A percentile compares a stretch with the other conserved stretches of the same genome.
phyloP scores from a whole-genome alignment of 2,329 filamentous ascomycete species.

The Cryphonectria nitschkei region DNA sequence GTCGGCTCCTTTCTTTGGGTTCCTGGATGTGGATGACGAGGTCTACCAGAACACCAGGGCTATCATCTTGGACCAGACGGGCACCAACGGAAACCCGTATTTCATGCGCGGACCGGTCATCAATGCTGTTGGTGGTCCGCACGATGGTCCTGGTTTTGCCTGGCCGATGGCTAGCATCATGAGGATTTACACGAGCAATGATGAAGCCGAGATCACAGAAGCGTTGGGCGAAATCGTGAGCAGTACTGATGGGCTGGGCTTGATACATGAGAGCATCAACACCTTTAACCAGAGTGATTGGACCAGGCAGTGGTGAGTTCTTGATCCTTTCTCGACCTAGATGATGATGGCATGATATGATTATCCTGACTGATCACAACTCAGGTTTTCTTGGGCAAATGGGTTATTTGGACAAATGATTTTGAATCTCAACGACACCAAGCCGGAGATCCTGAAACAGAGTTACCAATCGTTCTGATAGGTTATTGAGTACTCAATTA shows the following conservation, averaged over 20 bases:
- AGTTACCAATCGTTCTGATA: slow-evolving; percentile 40
- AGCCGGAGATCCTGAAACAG: slow-evolving; percentile 55
- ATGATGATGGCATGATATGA: background rate
- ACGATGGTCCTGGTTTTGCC: slow-evolving; percentile 66
- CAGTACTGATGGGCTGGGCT: slow-evolving; percentile 70
- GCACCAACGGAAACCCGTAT: slow-evolving; percentile 69
- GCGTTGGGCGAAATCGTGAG: slow-evolving; percentile 68
- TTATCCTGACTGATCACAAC: slow-evolving; percentile 32
- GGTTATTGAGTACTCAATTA: background rate
- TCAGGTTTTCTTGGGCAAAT: slow-evolving; percentile 90
- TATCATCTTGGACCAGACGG: slow-evolving; percentile 60
- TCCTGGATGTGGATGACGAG: slow-evolving; percentile 57
- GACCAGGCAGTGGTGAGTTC: slow-evolving; percentile 48
- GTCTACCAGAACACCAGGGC: slow-evolving; percentile 75
- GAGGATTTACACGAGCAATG: slow-evolving; percentile 75
- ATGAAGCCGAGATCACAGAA: slow-evolving; percentile 73
- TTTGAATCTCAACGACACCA: slow-evolving; percentile 71
- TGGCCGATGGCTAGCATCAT: slow-evolving; percentile 90
- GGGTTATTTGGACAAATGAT: slow-evolving; percentile 85
- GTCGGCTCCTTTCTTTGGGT: slow-evolving; percentile 64
- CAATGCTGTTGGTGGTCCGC: slow-evolving; percentile 56
- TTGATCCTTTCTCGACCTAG: background rate
- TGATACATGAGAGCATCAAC: slow-evolving; percentile 82
- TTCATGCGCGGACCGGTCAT: slow-evolving; percentile 60
- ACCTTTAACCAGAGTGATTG: slow-evolving; percentile 57